These are phyloP conservation scores for Henckelia pumila DNA, from an alignment of 257 asterid species.

Conservation along the genomic window DNA sequence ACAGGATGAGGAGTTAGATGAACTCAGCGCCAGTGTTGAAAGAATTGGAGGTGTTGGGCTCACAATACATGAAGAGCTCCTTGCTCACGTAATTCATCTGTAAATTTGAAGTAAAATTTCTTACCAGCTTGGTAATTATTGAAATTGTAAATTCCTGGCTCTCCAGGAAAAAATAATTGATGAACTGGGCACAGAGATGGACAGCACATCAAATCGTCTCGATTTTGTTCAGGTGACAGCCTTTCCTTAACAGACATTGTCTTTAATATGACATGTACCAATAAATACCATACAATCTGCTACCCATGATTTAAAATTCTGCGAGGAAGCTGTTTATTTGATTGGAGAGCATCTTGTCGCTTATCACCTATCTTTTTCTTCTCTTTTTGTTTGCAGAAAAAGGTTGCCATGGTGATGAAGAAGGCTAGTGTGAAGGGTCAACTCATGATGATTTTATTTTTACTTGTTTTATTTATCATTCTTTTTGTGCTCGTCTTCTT, in stretches of 20 bases:
- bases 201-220: slow-evolving; percentile 89
- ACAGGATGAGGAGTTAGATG: slow-evolving; percentile 80
- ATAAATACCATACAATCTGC: slow-evolving; percentile 4
- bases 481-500: slow-evolving; percentile 86
- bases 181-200: slow-evolving; percentile 92
- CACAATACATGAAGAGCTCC: slow-evolving; percentile 96
- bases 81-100: slow-evolving; percentile 58
- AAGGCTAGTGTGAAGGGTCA: slow-evolving; percentile 97
- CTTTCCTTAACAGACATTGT: not conserved
- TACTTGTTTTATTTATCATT: slow-evolving; percentile 68
- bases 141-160: slow-evolving; percentile 11
- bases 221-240: slow-evolving; percentile 89
- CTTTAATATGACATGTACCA: slow-evolving; percentile 1
- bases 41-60: slow-evolving; percentile 97
- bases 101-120: not conserved
- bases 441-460: slow-evolving; percentile 77
- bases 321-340: not conserved
- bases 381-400: slow-evolving; percentile 56
- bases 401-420: slow-evolving; percentile 90
- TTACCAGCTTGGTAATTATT: slow-evolving; percentile 1
- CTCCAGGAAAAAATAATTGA: slow-evolving; percentile 79
- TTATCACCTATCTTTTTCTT: slow-evolving; percentile 1
- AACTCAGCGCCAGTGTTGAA: slow-evolving; percentile 82
- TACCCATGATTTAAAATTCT: not conserved
- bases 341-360: slow-evolving; percentile 1